phyloP scores from a whole-genome alignment of 129 eudicot genomes.

The Tanacetum coccineum region DNA sequence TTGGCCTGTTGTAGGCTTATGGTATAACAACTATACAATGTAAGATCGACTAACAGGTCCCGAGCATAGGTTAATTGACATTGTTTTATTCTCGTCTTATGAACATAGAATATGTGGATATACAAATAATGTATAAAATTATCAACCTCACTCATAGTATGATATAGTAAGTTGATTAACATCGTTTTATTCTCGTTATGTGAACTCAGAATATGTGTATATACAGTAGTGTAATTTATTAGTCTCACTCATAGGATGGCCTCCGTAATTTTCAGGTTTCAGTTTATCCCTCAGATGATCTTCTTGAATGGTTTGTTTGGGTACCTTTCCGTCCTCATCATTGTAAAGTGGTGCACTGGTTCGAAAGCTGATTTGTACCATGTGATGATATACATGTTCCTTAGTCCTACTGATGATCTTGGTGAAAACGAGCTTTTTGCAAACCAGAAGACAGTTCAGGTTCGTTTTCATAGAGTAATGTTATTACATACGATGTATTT shows the following conservation, averaged over 20 bases:
- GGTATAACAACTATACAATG: too few species aligned
- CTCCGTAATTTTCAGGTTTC: constrained; percentile 58
- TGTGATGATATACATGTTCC: constrained; percentile 96
- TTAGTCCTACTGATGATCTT: constrained; percentile 86
- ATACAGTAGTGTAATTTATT: not conserved
- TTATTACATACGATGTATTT: not conserved
- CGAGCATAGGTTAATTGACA: too few species aligned
- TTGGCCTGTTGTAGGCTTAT: too few species aligned
- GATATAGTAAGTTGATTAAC: not conserved
- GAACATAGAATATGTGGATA: not conserved
- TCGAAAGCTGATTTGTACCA: constrained; percentile 95
- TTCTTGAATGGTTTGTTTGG: constrained; percentile 86
- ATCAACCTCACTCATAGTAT: not conserved
- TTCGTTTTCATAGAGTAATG: constrained; percentile 10
- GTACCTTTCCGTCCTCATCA: constrained; percentile 79
- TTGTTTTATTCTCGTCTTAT: too few species aligned
- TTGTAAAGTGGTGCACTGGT: constrained; percentile 88
- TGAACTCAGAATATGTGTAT: not conserved
- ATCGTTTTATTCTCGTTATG: too few species aligned
- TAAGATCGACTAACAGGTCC: too few species aligned
- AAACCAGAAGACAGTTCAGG: constrained; percentile 88
- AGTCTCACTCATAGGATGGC: not conserved
- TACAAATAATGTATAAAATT: not conserved
- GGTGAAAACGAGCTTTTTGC: constrained; percentile 93
- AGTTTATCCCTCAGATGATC: constrained; percentile 84